A percentile compares a stretch with the other conserved stretches of the same genome.
These are phyloP conservation scores for Pseudozyma hubeiensis DNA, from an alignment of 1,284 basidiomycete species.

Conservation along the genomic window DNA sequence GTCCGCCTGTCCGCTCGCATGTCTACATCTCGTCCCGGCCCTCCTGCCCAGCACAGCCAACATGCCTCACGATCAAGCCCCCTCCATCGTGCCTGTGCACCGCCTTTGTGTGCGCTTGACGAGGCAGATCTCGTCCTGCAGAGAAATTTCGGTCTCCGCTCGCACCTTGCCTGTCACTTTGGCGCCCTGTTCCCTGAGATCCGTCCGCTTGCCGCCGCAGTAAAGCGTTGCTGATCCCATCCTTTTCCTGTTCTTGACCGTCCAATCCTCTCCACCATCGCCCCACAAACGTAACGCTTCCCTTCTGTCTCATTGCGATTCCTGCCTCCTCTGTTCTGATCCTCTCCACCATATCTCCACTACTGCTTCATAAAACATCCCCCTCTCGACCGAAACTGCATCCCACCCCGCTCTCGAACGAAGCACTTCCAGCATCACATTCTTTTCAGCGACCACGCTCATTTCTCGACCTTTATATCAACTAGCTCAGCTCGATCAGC, in stretches of 20 bases:
- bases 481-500: neutral
- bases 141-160: constrained; percentile 20
- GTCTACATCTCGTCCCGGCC: neutral
- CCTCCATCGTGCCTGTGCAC: neutral
- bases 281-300: too few species aligned
- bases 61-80: constrained; percentile 4
- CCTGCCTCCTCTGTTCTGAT: neutral
- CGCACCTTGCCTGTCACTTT: constrained; percentile 12
- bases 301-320: neutral
- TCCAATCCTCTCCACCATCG: neutral
- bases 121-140: neutral
- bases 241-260: neutral
- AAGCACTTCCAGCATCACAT: neutral
- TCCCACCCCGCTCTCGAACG: neutral
- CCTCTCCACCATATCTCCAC: neutral
- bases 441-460: neutral
- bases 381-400: too few species aligned
- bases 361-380: too few species aligned
- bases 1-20: constrained; percentile 3
- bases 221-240: neutral
- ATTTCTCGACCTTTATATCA: neutral
- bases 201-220: neutral
- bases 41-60: neutral
- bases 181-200: neutral
- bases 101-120: neutral